Base-by-base conservation (phyloP, 345 rosid genomes). In the Ailanthus altissimus region DNA sequence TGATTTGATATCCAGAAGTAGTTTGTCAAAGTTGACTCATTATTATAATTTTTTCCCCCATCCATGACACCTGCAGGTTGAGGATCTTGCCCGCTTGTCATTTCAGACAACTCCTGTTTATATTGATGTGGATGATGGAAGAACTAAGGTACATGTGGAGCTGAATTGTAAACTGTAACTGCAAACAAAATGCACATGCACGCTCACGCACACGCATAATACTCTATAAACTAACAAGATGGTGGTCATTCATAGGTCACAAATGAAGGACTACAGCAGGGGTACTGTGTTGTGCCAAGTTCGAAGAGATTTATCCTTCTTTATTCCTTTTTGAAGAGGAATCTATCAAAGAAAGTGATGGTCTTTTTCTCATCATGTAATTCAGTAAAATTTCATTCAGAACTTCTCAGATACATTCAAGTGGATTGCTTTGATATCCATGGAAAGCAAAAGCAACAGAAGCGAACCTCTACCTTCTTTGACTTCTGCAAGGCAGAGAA, bases 291-390 rank as follows among this genome's bases (percentile, higher is more conserved):
- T 49, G 87, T 91, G 74, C 94, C 92, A 2, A 87, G 92, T 82
- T 88, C 93, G 26, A 89, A 91, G 79, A 89, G 98, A 88, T 92
- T 97, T 83, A 8, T 92, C 58, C 95, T 97, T 78, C 84, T 97
- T 11, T 91, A 92, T 78, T 91, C 99, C 20, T 97, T 97, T 81
- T 76, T 97, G 88, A 97, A 90, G 88, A 91, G 97, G 88, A 92
- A 92, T 68, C 83, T 81, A 62, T 90, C 89, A 26, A 97, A 97
- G 88, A 97, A 97, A 85, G 91, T 94, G 79, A 92, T 97, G 98
- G 98, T 97, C 70, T 97, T 97, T 85, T 94, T 97, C 85, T 97
- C 99, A 5, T 94, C 99, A n/a, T 94, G 99, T 85, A 90, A 92
- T 81, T 97, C 99, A 0, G 98, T 93, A 79, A 91, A 89, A 70